These are phyloP conservation scores for Teratosphaeria zuluensis DNA, from an alignment of 2,329 filamentous ascomycete species.

Conservation along the genomic window DNA sequence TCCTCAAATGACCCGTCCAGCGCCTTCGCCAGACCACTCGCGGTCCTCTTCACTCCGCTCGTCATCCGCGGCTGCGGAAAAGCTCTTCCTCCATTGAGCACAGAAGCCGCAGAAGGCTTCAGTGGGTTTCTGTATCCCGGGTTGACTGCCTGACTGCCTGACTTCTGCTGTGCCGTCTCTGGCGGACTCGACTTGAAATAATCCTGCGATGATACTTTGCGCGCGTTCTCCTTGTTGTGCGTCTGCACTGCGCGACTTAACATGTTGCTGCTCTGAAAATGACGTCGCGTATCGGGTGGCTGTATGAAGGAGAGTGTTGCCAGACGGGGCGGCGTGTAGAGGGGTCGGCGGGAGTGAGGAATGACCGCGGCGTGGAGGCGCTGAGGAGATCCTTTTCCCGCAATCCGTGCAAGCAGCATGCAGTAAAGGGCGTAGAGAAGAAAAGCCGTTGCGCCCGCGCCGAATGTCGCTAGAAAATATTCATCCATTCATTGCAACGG, in stretches of 20 bases:
- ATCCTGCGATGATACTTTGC: constrained; percentile 35
- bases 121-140: constrained; percentile 25
- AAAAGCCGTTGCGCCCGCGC: constrained; percentile 2
- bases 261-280: constrained; percentile 23
- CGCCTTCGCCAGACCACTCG: constrained; percentile 38
- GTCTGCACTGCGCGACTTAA: constrained; percentile 32
- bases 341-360: constrained; percentile 10
- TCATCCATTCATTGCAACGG: not conserved
- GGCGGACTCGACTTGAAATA: constrained; percentile 36
- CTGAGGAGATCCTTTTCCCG: constrained; percentile 15
- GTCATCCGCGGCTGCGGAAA: constrained; percentile 9
- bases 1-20: constrained; percentile 32
- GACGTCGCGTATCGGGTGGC: constrained; percentile 4
- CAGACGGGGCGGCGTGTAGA: constrained; percentile 5
- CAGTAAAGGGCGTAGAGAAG: constrained; percentile 14
- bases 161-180: constrained; percentile 2
- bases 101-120: constrained; percentile 20
- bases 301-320: constrained; percentile 7
- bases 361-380: constrained; percentile 14
- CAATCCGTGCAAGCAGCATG: constrained; percentile 20
- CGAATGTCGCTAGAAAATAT: not conserved
- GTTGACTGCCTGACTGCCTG: constrained; percentile 4
- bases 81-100: constrained; percentile 14
- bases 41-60: constrained; percentile 35
- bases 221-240: constrained; percentile 27